phyloP scores from a whole-genome alignment of 148 eudicot genomes.

The Dysphania ambrosioides region DNA sequence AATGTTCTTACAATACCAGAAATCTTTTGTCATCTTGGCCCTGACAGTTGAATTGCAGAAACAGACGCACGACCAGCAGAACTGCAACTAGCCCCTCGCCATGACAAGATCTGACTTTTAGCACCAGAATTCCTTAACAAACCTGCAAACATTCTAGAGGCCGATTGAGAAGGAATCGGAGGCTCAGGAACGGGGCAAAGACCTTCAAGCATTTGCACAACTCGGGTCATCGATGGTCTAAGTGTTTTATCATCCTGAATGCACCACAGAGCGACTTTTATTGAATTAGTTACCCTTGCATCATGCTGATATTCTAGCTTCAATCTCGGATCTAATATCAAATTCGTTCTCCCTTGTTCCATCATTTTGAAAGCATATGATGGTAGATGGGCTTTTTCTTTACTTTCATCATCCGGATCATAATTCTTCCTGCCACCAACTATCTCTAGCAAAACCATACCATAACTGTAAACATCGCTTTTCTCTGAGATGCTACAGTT shows the following conservation, averaged over 20 bases:
- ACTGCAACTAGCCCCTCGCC: constrained; percentile 8
- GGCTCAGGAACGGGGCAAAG: constrained; percentile 26
- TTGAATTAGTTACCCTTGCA: constrained; percentile 13
- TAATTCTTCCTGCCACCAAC: constrained; percentile 35
- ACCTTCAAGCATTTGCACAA: constrained; percentile 40
- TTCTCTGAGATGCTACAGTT: constrained; percentile 32
- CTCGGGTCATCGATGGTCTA: constrained; percentile 38
- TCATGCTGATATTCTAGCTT: not conserved
- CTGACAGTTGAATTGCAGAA: constrained; percentile 24
- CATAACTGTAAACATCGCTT: constrained; percentile 22
- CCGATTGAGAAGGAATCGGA: constrained; percentile 7
- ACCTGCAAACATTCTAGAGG: not conserved
- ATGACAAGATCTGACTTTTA: not conserved
- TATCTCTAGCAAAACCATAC: constrained; percentile 30
- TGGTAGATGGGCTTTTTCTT: constrained; percentile 36
- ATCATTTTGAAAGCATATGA: constrained; percentile 36
- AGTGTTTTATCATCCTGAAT: constrained; percentile 31
- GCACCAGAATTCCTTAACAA: not conserved
- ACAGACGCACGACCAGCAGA: not conserved
- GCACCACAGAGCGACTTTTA: constrained; percentile 35
- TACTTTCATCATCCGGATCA: constrained; percentile 18
- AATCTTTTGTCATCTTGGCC: constrained; percentile 16
- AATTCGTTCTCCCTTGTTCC: constrained; percentile 26
- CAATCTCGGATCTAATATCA: constrained; percentile 23
- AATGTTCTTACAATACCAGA: no score